phyloP scores from a whole-genome alignment of 257 asterid genomes.

The Plantago ovata region DNA sequence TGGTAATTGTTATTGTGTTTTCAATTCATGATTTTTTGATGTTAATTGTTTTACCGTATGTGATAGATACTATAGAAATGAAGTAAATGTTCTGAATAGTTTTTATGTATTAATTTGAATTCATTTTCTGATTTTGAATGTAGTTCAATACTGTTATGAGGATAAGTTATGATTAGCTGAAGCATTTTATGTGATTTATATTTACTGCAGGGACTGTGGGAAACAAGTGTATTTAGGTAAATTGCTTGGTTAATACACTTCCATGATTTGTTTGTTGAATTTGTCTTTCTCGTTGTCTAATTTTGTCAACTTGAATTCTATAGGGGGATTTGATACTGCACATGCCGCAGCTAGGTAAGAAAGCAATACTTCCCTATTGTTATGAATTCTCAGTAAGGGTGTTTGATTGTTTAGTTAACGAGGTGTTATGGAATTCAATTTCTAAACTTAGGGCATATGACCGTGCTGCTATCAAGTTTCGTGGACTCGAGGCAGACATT shows the following conservation, averaged over 20 bases:
- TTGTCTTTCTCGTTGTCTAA: background rate
- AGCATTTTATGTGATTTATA: slow-evolving; percentile 25
- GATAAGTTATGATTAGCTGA: slow-evolving; percentile 14
- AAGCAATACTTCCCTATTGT: slow-evolving; percentile 1
- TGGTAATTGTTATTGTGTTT: slow-evolving; percentile 39
- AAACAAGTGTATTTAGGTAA: slow-evolving; percentile 94
- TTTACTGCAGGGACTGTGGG: slow-evolving; percentile 94
- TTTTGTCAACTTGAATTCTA: slow-evolving; percentile 19
- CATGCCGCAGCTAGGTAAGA: slow-evolving; percentile 93
- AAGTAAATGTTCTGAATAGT: too few species aligned
- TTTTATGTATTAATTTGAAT: background rate
- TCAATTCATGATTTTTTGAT: too few species aligned
- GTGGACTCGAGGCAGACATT: slow-evolving; percentile 92
- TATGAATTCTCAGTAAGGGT: slow-evolving; percentile 7
- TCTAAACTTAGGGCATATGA: slow-evolving; percentile 73
- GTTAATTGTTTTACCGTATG: too few species aligned
- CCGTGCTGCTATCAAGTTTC: slow-evolving; percentile 92
- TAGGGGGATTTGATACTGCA: slow-evolving; percentile 98
- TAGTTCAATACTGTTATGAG: background rate
- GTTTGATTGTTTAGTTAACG: slow-evolving; percentile 9
- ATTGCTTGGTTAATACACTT: slow-evolving; percentile 16
- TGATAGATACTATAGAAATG: too few species aligned
- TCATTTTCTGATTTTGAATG: slow-evolving; percentile 8
- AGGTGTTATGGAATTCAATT: slow-evolving; percentile 16
- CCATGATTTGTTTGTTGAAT: background rate